Evolutionary conservation across 2,329 filamentous ascomycete species (phyloP).

Genomic region (Didymella pinodella): DNA sequence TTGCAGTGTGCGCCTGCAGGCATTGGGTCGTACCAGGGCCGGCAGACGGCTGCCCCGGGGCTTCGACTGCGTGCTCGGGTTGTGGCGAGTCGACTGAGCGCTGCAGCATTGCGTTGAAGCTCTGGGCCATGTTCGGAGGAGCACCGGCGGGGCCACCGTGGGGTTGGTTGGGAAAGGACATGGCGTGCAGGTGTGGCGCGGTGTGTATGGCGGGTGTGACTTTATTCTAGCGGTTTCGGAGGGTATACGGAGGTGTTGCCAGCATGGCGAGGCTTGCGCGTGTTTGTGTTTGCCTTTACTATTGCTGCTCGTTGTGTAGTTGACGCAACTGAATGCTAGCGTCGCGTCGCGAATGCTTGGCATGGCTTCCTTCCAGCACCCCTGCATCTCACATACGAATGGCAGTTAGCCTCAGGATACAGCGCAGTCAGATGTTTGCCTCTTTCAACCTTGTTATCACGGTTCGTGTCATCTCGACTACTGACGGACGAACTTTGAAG

Average conservation of each 20-base stretch:
- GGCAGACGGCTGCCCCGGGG: conserved; percentile 33
- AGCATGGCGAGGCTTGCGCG: conserved; percentile 44
- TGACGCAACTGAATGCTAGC: conserved; percentile 12
- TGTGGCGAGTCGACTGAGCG: conserved; percentile 47
- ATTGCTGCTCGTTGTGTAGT: conserved; percentile 14
- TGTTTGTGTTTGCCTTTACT: conserved; percentile 29
- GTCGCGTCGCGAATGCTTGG: conserved; percentile 6
- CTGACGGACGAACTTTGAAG: not conserved
- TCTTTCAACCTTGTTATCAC: not conserved
- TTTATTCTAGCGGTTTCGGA: conserved; percentile 32
- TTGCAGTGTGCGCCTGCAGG: conserved; percentile 1
- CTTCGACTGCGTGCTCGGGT: conserved; percentile 34
- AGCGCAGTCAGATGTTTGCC: not conserved
- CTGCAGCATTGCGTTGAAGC: conserved; percentile 50
- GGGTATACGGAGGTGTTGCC: conserved; percentile 27
- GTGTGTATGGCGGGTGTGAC: conserved; percentile 10
- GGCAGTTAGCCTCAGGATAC: conserved; percentile 4
- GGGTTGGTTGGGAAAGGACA: conserved; percentile 42
- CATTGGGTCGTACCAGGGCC: conserved; percentile 36
- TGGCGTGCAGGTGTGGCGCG: conserved; percentile 17
- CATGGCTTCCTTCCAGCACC: conserved; percentile 5
- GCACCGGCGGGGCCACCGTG: conserved; percentile 44
- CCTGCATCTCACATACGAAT: conserved; percentile 9
- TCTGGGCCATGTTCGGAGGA: conserved; percentile 40
- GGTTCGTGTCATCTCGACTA: not conserved